phyloP scores from a whole-genome alignment of 352 stramenopile genomes.

The Phytophthora ramorum region DNA sequence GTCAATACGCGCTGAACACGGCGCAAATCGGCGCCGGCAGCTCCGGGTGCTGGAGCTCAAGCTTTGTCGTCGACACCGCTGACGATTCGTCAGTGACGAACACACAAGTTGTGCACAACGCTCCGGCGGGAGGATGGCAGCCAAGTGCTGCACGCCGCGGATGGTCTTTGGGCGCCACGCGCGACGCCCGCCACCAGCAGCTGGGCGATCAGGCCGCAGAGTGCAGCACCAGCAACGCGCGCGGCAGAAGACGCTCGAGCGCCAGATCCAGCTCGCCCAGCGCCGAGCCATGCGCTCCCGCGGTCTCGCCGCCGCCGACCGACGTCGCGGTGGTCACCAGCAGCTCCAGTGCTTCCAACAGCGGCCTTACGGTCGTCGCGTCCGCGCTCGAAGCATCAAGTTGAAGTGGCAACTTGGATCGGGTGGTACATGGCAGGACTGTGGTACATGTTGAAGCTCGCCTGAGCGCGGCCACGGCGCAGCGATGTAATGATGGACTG shows the following conservation, averaged over 20 bases:
- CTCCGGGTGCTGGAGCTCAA: constrained; percentile 21
- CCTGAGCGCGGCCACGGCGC: constrained; percentile 27
- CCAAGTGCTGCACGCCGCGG: constrained; percentile 17
- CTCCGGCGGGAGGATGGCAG: constrained; percentile 16
- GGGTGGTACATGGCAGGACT: background rate
- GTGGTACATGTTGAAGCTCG: constrained; percentile 8
- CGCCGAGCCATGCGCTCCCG: constrained; percentile 2
- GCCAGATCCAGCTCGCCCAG: constrained; percentile 22
- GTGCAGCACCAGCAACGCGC: constrained; percentile 26
- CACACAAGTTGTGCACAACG: constrained; percentile 5
- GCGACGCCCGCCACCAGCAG: constrained; percentile 3
- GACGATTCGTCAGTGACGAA: constrained; percentile 5
- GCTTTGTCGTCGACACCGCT: constrained; percentile 9
- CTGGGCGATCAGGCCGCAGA: constrained; percentile 16
- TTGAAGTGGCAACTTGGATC: constrained; percentile 30
- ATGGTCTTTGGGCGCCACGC: constrained; percentile 11
- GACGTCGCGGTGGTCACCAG: constrained; percentile 19
- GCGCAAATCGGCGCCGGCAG: constrained; percentile 22
- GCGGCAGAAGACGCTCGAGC: constrained; percentile 25
- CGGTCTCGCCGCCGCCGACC: background rate
- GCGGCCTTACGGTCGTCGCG: constrained; percentile 2
- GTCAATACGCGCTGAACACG: constrained; percentile 33
- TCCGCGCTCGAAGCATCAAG: constrained; percentile 3
- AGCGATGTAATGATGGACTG: constrained; percentile 22
- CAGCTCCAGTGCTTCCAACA: constrained; percentile 34